phyloP scores from a whole-genome alignment of 1,284 basidiomycete species.

The Sanghuangporus sanghuang region DNA sequence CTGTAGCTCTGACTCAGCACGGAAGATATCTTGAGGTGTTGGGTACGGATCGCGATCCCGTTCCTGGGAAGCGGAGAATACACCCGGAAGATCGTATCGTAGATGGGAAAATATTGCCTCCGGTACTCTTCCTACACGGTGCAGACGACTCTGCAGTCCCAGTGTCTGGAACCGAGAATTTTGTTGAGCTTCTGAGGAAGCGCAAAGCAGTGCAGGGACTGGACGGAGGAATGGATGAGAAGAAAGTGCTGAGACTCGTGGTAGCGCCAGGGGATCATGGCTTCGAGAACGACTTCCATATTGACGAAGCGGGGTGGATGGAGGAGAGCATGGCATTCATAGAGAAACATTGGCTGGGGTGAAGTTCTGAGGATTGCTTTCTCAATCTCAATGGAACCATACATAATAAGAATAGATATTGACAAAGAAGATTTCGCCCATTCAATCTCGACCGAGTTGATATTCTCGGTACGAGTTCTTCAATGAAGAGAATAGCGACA shows the following conservation, averaged over 20 bases:
- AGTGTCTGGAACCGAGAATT: conserved; percentile 1
- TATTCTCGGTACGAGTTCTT: too few relatives aligned
- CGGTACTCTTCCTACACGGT: conserved; percentile 14
- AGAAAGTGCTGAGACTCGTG: conserved; percentile 3
- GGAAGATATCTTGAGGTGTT: conserved; percentile 2
- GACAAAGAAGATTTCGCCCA: background rate
- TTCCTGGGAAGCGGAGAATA: background rate
- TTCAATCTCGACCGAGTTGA: too few relatives aligned
- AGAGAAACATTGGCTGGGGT: conserved; percentile 9
- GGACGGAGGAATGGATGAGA: background rate
- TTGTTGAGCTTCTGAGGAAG: conserved; percentile 9
- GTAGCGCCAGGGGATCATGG: conserved; percentile 13
- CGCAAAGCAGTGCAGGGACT: conserved; percentile 5
- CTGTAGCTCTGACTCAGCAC: conserved; percentile 6
- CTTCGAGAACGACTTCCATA: conserved; percentile 1
- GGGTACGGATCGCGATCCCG: background rate
- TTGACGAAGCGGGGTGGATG: conserved; percentile 9
- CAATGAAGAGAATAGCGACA: too few relatives aligned
- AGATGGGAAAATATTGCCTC: conserved; percentile 7
- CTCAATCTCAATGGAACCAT: too few relatives aligned
- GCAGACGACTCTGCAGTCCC: conserved; percentile 10
- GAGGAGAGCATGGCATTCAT: conserved; percentile 1
- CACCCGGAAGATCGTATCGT: conserved; percentile 10
- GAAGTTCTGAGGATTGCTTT: background rate
- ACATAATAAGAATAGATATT: background rate